A percentile compares a stretch with the other conserved stretches of the same genome.
Conservation (phyloP, 2,329 filamentous ascomycete genomes). For the Pestalotiopsis sp. region DNA sequence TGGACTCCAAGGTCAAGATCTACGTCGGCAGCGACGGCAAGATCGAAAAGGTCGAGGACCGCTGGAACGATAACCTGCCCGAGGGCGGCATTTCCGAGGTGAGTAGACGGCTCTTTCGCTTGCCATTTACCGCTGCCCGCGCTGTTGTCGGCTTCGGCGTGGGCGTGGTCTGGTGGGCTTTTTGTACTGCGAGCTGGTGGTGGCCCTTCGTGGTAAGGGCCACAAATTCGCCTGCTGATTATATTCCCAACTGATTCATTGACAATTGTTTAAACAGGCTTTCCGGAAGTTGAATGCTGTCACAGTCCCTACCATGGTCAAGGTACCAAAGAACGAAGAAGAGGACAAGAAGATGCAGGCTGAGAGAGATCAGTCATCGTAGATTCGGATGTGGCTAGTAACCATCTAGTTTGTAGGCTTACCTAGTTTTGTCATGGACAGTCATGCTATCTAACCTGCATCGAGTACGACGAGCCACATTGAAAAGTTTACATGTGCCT, state of each 20-base stretch:
- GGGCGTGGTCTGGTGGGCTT: slow-evolving; percentile 18
- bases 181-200: slow-evolving; percentile 23
- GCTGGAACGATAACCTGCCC: slow-evolving; percentile 39
- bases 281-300: slow-evolving; percentile 39
- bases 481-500: no score
- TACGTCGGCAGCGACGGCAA: slow-evolving; percentile 33
- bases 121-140: not conserved
- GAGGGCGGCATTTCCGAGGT: slow-evolving; percentile 37
- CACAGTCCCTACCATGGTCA: slow-evolving; percentile 35
- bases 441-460: no score
- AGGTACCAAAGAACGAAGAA: slow-evolving; percentile 37
- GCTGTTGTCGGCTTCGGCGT: slow-evolving; percentile 4
- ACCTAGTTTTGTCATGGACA: no score
- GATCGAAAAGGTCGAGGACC: slow-evolving; percentile 38
- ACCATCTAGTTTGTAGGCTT: no score
- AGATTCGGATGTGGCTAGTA: not conserved
- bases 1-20: slow-evolving; percentile 34
- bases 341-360: slow-evolving; percentile 35
- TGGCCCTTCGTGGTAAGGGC: slow-evolving; percentile 20
- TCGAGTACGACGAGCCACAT: no score
- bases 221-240: not conserved
- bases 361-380: slow-evolving; percentile 24
- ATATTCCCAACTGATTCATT: slow-evolving; percentile 5
- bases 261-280: slow-evolving; percentile 23
- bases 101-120: slow-evolving; percentile 18